phyloP scores from a whole-genome alignment of 768 basidiomycete genomes.

The Leccinum subgranulosum region DNA sequence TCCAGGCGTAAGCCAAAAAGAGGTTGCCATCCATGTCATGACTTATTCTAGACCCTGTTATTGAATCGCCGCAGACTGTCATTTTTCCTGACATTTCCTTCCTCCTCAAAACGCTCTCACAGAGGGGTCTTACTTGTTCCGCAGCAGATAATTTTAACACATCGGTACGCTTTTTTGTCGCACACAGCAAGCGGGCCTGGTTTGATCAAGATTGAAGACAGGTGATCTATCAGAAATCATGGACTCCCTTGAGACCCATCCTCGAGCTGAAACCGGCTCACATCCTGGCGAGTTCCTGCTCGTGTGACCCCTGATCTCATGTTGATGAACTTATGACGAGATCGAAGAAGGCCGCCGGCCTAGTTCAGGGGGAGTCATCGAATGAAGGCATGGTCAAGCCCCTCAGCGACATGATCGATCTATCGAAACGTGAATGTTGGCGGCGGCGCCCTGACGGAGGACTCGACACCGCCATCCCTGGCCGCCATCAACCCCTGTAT shows the following conservation, averaged over 20 bases:
- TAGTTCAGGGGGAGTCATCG: neutral
- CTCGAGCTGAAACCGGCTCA: neutral
- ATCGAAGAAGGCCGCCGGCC: neutral
- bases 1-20: neutral
- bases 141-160: neutral
- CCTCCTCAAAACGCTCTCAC: neutral
- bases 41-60: neutral
- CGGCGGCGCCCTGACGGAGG: neutral
- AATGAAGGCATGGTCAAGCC: neutral
- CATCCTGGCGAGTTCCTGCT: neutral
- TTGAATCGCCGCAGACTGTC: neutral
- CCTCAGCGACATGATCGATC: neutral
- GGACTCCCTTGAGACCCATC: neutral
- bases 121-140: neutral
- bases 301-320: neutral
- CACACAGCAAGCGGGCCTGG: neutral
- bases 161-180: neutral
- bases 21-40: neutral
- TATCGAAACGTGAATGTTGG: neutral
- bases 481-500: neutral
- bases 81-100: neutral
- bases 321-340: neutral
- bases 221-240: neutral
- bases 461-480: neutral
- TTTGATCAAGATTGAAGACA: neutral